Base-by-base conservation (phyloP, 441 rosid genomes). In the Melastoma candidum region DNA sequence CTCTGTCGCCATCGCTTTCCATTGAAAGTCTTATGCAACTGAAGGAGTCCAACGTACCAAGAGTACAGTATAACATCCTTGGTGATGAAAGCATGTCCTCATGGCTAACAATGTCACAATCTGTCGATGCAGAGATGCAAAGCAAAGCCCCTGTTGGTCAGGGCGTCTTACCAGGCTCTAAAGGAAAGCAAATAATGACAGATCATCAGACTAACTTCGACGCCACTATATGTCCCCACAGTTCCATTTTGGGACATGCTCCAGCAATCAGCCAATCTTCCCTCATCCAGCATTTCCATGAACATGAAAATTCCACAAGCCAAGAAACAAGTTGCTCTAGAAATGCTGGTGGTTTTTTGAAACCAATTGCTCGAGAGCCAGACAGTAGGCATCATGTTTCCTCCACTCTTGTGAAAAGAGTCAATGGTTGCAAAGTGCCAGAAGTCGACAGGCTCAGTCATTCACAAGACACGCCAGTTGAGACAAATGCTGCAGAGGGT, bases 11-110 rank as follows among this genome's bases (percentile, higher is more conserved):
- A 14, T 56, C 59, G 58, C 60, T 77, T 60, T 63, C 72, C 45
- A 66, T 64, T 59, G 66, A 63, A 64, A 63, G 54, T 61, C 67
- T 49, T 48, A 49, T 51, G 61, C 58, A 61, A 62, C 57, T 44
- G 61, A 74, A 56, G 58, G 66, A 67, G 54, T 65, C 72, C 53
- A 68, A 69, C 22, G 45, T 63, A 46, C 57, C 39, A 47, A 78
- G 73, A 61, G 65, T 56, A 57, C 83, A 76, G 51, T 61, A 57
- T 51, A 76, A 74, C 41, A 60, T 57, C 46, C 54, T 59, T 54
- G 71, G 69, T 32, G 79, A 73, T 61, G 90, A 82, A 59, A 68
- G 73, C 64, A 68, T 63, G 54, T 69, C 75, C 69, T 74, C 80
- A 48, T 63, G 70, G 78, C 69, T 74, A 61, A 62, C 71, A 47